These are phyloP conservation scores for Backusella westeae DNA, from an alignment of 192 early-diverging fungal species.

Conservation along the genomic window DNA sequence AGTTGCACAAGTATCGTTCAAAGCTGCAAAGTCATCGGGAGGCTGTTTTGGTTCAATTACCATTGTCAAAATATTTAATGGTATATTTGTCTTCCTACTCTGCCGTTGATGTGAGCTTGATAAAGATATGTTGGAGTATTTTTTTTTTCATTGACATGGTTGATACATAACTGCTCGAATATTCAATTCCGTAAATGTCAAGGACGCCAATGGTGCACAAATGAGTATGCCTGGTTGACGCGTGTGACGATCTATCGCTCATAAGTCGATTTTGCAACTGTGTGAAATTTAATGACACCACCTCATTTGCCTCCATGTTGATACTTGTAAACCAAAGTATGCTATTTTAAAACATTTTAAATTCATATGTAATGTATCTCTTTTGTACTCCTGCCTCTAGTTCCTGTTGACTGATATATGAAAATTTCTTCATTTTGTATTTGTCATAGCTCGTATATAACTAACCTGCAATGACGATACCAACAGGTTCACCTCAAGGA, in stretches of 20 bases:
- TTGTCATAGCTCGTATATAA: slow-evolving; percentile 65
- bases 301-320: too few species aligned
- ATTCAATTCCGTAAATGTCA: slow-evolving; percentile 99
- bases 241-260: slow-evolving; percentile 94
- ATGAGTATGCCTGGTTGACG: slow-evolving; percentile 72
- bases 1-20: slow-evolving; percentile 97
- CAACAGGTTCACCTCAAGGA: slow-evolving; percentile 30
- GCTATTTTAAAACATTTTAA: slow-evolving; percentile 43
- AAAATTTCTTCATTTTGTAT: slow-evolving; percentile 89
- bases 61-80: slow-evolving; percentile 99
- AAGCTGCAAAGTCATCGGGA: slow-evolving; percentile 84
- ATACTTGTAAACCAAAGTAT: slow-evolving; percentile 54
- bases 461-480: background rate
- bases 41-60: slow-evolving; percentile 97
- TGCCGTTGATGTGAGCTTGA: slow-evolving; percentile 94
- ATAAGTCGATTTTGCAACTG: slow-evolving; percentile 89
- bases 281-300: slow-evolving; percentile 83
- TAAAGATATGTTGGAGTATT: slow-evolving; percentile 96
- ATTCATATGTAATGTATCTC: slow-evolving; percentile 58
- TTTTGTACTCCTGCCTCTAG: slow-evolving; percentile 29
- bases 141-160: slow-evolving; percentile 88
- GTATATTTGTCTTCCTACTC: slow-evolving; percentile 99
- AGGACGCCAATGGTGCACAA: slow-evolving; percentile 83
- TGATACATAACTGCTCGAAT: slow-evolving; percentile 98
- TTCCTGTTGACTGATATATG: slow-evolving; percentile 73